These are phyloP conservation scores for Bassia scoparia DNA, from an alignment of 148 eudicot species.

Conservation along the genomic window DNA sequence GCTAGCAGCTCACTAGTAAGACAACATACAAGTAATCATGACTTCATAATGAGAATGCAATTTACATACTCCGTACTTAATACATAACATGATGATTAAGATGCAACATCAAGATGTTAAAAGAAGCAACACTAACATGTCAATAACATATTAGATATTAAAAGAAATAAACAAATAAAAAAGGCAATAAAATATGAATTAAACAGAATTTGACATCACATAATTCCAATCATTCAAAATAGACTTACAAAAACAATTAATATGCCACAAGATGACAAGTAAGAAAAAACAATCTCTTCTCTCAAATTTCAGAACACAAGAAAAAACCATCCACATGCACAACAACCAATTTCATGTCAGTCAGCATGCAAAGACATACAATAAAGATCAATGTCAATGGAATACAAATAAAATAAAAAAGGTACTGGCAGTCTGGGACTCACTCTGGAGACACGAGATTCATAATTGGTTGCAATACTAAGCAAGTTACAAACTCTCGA, in stretches of 20 bases:
- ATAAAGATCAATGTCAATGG: neutral
- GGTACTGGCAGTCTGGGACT: slow-evolving; percentile 34
- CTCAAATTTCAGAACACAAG: neutral
- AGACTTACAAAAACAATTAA: neutral
- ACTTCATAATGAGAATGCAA: neutral
- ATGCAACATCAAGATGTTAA: neutral
- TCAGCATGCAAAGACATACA: slow-evolving; percentile 8
- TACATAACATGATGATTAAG: neutral
- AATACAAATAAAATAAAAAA: neutral
- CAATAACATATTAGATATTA: neutral
- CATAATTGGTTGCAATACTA: slow-evolving; percentile 84
- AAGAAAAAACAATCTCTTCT: neutral
- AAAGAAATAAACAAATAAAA: neutral
- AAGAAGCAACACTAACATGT: neutral
- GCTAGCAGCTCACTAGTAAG: slow-evolving; percentile 2
- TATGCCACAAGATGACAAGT: neutral
- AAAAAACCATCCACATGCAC: neutral
- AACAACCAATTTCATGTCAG: neutral
- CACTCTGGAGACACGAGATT: slow-evolving; percentile 85
- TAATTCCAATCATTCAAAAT: neutral
- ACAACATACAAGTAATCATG: neutral
- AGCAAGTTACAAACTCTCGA: slow-evolving; percentile 83
- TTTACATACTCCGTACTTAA: neutral
- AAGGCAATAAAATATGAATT: neutral
- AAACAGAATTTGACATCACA: neutral